Conservation (phyloP, 2,329 filamentous ascomycete genomes). For the Monosporascus cannonballus region DNA sequence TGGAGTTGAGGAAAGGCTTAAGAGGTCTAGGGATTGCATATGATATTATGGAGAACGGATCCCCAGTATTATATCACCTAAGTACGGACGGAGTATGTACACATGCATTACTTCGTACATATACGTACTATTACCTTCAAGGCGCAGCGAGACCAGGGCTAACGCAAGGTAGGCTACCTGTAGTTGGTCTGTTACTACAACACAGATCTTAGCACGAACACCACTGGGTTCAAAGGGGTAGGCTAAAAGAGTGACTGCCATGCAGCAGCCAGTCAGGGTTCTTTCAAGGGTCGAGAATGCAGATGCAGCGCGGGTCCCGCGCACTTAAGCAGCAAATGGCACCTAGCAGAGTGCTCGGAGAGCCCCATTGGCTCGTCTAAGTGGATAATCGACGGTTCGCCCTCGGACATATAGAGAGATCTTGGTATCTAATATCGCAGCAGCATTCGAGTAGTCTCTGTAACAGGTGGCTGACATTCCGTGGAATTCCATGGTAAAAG, state of each 20-base stretch:
- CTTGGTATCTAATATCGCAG: too few relatives aligned
- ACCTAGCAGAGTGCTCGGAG: too few relatives aligned
- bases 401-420: too few relatives aligned
- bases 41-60: slow-evolving; percentile 1
- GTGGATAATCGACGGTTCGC: too few relatives aligned
- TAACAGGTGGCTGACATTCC: too few relatives aligned
- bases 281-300: background rate
- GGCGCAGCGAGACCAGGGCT: too few relatives aligned
- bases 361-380: too few relatives aligned
- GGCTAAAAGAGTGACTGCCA: background rate
- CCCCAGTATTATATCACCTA: slow-evolving; percentile 5
- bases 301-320: background rate
- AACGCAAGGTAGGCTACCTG: too few relatives aligned
- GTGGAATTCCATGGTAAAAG: too few relatives aligned
- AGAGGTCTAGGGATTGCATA: background rate
- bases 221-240: background rate
- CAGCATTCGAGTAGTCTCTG: too few relatives aligned
- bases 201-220: too few relatives aligned
- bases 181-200: too few relatives aligned
- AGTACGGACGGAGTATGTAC: background rate
- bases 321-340: background rate
- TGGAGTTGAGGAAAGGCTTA: background rate
- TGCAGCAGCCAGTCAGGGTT: background rate
- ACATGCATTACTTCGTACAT: background rate
- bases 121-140: background rate